These are phyloP conservation scores for Macrocybe gigantea DNA, from an alignment of 768 basidiomycete species.

Conservation along the genomic window DNA sequence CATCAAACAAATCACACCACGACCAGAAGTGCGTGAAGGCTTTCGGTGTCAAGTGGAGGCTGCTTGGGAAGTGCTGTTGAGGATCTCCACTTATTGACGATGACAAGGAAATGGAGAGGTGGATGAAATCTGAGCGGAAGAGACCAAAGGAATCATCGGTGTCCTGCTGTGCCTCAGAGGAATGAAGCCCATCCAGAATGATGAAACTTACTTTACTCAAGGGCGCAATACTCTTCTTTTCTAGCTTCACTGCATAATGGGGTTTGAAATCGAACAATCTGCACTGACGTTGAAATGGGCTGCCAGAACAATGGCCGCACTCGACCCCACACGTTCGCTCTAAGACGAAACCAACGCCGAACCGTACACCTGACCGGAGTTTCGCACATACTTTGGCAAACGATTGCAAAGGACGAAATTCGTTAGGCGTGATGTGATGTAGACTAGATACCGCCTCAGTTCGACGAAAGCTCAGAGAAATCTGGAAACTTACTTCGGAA, in stretches of 20 bases:
- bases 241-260: constrained; percentile 70
- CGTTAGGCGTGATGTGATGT: no score
- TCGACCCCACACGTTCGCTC: constrained; percentile 77
- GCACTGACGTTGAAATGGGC: constrained; percentile 70
- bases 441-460: neutral
- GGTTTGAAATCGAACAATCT: constrained; percentile 75
- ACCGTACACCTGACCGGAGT: constrained; percentile 77
- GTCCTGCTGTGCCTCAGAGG: constrained; percentile 24
- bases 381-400: constrained; percentile 78
- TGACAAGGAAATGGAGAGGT: constrained; percentile 81
- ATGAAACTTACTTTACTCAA: constrained; percentile 35
- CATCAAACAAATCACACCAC: constrained; percentile 87
- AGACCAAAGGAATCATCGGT: constrained; percentile 72
- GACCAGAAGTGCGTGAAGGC: constrained; percentile 86
- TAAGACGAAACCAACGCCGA: constrained; percentile 77
- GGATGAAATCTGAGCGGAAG: constrained; percentile 92
- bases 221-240: constrained; percentile 38
- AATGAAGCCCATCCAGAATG: neutral
- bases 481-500: constrained; percentile 70
- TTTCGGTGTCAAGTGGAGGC: constrained; percentile 80
- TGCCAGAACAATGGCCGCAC: constrained; percentile 56
- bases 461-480: neutral
- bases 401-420: constrained; percentile 11
- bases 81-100: constrained; percentile 41
- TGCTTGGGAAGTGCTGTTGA: constrained; percentile 41